phyloP scores from a whole-genome alignment of 108 stramenopile species.

The Pelagomonas calceolata region DNA sequence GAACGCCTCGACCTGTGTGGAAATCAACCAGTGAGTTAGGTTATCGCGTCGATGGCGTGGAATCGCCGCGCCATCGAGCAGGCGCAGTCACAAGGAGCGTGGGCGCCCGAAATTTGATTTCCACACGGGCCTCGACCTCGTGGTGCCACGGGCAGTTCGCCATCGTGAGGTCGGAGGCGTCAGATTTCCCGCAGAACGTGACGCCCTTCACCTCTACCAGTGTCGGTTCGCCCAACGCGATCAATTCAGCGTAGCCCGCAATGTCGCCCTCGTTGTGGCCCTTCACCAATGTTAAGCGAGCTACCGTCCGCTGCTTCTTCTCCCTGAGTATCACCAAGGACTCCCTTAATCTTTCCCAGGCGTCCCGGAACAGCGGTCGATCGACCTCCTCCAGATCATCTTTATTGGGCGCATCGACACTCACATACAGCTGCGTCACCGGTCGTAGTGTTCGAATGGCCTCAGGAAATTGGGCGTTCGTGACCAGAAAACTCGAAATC shows the following conservation, averaged over 20 bases:
- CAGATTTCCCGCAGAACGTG: slow-evolving; percentile 89
- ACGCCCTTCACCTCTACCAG: slow-evolving; percentile 93
- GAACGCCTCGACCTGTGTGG: too few species aligned
- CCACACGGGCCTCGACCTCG: slow-evolving; percentile 77
- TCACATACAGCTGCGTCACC: slow-evolving; percentile 70
- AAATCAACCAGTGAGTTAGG: too few species aligned
- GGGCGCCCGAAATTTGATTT: too few species aligned
- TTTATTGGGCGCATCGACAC: slow-evolving; percentile 80
- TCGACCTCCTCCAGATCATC: slow-evolving; percentile 79
- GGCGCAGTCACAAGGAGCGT: too few species aligned
- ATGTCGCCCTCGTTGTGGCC: slow-evolving; percentile 85
- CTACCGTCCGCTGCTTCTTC: slow-evolving; percentile 86
- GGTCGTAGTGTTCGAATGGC: slow-evolving; percentile 70
- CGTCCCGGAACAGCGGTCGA: slow-evolving; percentile 81
- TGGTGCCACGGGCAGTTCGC: slow-evolving; percentile 89
- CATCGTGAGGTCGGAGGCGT: slow-evolving; percentile 90
- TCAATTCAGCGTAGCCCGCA: slow-evolving; percentile 73
- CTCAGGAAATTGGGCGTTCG: slow-evolving; percentile 90
- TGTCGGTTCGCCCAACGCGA: slow-evolving; percentile 72
- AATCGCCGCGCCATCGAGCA: too few species aligned
- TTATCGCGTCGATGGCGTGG: too few species aligned
- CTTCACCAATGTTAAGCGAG: slow-evolving; percentile 87
- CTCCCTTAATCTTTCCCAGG: slow-evolving; percentile 77
- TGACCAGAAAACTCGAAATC: slow-evolving; percentile 88
- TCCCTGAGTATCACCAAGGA: slow-evolving; percentile 58